A percentile compares a stretch with the other conserved stretches of the same genome.
These are phyloP conservation scores for Fusarium sarcochroum DNA, from an alignment of 2,329 filamentous ascomycete species.

Conservation along the genomic window DNA sequence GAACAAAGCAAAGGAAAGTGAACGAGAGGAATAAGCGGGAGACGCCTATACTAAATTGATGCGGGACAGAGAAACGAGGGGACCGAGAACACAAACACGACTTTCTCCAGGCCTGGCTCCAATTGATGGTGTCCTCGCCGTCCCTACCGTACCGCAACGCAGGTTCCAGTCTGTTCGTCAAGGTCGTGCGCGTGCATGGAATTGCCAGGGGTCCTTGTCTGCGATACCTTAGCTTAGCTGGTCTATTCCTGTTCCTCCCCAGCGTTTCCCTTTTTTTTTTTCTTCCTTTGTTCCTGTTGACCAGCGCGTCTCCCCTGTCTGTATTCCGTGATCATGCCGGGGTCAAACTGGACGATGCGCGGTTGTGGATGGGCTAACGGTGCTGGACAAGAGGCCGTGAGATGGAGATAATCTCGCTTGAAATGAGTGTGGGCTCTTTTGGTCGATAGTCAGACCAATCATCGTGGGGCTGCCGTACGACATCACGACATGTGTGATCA, in stretches of 20 bases:
- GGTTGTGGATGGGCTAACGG: conserved; percentile 38
- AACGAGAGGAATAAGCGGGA: conserved; percentile 34
- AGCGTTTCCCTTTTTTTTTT: conserved; percentile 5
- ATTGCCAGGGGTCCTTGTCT: conserved; percentile 26
- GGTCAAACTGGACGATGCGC: conserved; percentile 36
- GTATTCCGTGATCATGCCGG: conserved; percentile 28
- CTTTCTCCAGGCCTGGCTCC: conserved; percentile 3
- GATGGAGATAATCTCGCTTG: conserved; percentile 52
- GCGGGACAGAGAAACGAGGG: conserved; percentile 10
- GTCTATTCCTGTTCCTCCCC: conserved; percentile 18
- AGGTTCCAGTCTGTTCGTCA: conserved; percentile 23
- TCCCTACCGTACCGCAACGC: background rate
- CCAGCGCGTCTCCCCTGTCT: conserved; percentile 18
- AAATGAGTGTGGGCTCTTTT: conserved; percentile 37
- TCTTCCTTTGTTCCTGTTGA: conserved; percentile 1
- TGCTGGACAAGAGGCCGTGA: conserved; percentile 38
- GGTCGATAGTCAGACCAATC: conserved; percentile 39
- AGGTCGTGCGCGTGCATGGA: conserved; percentile 28
- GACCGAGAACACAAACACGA: conserved; percentile 20
- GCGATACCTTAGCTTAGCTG: conserved; percentile 3
- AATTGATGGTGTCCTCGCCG: conserved; percentile 28
- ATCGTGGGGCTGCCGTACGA: conserved; percentile 38
- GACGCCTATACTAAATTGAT: conserved; percentile 44
- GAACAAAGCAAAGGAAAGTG: conserved; percentile 26
- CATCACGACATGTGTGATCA: conserved; percentile 41